Conservation (phyloP, 768 basidiomycete genomes). For the Collybia sp. region DNA sequence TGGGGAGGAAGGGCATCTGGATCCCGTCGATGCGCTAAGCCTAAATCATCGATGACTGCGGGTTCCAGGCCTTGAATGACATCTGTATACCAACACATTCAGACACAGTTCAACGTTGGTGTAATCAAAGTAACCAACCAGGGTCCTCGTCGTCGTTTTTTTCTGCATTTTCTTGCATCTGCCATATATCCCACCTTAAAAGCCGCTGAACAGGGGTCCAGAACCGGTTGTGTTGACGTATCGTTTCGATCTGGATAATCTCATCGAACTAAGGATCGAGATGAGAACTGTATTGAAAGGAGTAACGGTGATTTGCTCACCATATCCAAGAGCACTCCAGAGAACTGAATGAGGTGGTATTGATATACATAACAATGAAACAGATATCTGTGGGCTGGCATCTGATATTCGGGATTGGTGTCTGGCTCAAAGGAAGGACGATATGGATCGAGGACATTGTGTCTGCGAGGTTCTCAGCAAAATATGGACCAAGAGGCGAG, state of each 20-base stretch:
- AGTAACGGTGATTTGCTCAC: constrained; percentile 17
- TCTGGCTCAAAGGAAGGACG: constrained; percentile 39
- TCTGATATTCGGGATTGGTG: constrained; percentile 25
- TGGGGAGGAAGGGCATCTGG: constrained; percentile 71
- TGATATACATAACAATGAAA: constrained; percentile 78
- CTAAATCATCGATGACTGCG: constrained; percentile 42
- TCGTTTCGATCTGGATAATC: constrained; percentile 50
- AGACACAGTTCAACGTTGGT: background rate
- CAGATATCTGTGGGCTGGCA: constrained; percentile 62
- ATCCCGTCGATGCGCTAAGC: constrained; percentile 53
- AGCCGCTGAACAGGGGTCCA: constrained; percentile 55
- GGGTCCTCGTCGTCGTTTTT: constrained; percentile 69
- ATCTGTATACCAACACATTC: constrained; percentile 18
- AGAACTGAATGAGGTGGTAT: constrained; percentile 41
- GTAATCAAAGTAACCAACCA: constrained; percentile 25
- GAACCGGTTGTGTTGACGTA: constrained; percentile 32
- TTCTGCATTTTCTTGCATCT: constrained; percentile 37
- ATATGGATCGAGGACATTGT: constrained; percentile 60
- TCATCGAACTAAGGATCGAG: constrained; percentile 48
- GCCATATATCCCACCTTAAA: constrained; percentile 40
- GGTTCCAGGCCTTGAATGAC: constrained; percentile 52
- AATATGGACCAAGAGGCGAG: background rate
- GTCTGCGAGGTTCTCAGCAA: constrained; percentile 19
- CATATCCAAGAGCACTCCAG: constrained; percentile 33
- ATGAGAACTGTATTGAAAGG: background rate